phyloP scores from a whole-genome alignment of 2,329 filamentous ascomycete genomes.

The Penicillium sp. region DNA sequence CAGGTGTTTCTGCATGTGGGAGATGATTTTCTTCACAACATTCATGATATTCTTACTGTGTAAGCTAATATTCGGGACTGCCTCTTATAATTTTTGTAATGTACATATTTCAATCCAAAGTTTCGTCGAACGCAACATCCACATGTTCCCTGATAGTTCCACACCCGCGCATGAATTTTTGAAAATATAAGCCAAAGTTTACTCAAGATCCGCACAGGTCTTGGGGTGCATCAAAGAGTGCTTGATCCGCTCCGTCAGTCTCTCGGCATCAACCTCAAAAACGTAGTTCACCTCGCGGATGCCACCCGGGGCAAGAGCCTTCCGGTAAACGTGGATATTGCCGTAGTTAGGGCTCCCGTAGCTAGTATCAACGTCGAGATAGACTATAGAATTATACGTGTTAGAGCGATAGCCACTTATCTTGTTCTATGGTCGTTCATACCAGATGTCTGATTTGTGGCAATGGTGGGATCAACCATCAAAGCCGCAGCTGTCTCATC shows the following conservation, averaged over 20 bases:
- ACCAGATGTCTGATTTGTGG: conserved; percentile 42
- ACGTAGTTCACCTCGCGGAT: conserved; percentile 45
- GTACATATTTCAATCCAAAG: neutral
- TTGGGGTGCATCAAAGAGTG: conserved; percentile 34
- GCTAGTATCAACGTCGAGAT: conserved; percentile 47
- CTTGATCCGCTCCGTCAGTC: conserved; percentile 42
- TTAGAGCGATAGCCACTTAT: neutral
- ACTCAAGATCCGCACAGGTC: conserved; percentile 12
- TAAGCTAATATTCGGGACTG: neutral
- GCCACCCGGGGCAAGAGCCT: conserved; percentile 40
- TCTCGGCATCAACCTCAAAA: conserved; percentile 40
- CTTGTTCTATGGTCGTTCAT: conserved; percentile 7
- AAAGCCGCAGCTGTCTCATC: conserved; percentile 50
- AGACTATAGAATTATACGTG: conserved; percentile 30
- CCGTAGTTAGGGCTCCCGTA: conserved; percentile 47
- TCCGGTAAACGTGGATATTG: conserved; percentile 49
- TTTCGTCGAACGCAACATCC: too few relatives aligned
- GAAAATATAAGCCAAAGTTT: neutral
- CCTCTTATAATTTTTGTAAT: neutral
- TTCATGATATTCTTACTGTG: too few relatives aligned
- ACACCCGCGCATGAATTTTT: neutral
- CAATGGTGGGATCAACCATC: conserved; percentile 41
- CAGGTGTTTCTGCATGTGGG: too few relatives aligned
- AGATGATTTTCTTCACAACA: too few relatives aligned
- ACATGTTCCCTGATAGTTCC: neutral